Evolutionary conservation across 768 basidiomycete genomes (phyloP).

Genomic region (Amanita jacksonii): DNA sequence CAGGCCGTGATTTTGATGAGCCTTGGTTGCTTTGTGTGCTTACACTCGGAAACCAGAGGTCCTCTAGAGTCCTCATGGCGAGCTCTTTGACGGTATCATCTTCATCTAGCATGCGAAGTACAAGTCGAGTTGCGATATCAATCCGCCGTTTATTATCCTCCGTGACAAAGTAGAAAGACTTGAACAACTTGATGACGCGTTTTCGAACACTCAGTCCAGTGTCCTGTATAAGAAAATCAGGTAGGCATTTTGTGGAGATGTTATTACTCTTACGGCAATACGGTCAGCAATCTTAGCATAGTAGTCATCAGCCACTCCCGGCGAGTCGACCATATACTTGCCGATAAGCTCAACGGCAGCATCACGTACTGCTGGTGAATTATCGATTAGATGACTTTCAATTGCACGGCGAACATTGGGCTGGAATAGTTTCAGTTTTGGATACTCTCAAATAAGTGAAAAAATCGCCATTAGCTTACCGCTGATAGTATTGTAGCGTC

Average conservation of each 20-base stretch:
- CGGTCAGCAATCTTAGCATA: conserved; percentile 83
- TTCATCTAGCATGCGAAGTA: conserved; percentile 82
- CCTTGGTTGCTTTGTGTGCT: conserved; percentile 18
- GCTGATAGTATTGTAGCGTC: conserved; percentile 76
- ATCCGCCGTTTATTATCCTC: conserved; percentile 49
- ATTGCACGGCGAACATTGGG: conserved; percentile 76
- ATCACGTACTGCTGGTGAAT: conserved; percentile 91
- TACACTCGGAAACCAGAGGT: conserved; percentile 70
- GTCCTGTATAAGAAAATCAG: conserved; percentile 49
- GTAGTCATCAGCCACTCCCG: conserved; percentile 83
- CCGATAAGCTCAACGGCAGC: conserved; percentile 96
- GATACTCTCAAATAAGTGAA: neutral
- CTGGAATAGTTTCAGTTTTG: conserved; percentile 27
- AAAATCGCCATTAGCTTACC: conserved; percentile 33
- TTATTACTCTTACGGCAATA: conserved; percentile 57
- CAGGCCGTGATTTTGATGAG: conserved; percentile 18
- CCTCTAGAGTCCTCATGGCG: conserved; percentile 82
- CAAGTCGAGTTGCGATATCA: conserved; percentile 77
- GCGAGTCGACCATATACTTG: conserved; percentile 90
- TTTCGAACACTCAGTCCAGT: conserved; percentile 91
- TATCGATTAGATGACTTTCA: conserved; percentile 84
- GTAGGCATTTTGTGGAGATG: neutral
- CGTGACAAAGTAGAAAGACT: conserved; percentile 65
- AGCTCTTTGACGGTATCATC: conserved; percentile 94
- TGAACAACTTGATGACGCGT: conserved; percentile 91